A percentile compares a stretch with the other conserved stretches of the same genome.
phyloP scores from a whole-genome alignment of 805 yeast genomes.

The Hanseniaspora nectarophila region DNA sequence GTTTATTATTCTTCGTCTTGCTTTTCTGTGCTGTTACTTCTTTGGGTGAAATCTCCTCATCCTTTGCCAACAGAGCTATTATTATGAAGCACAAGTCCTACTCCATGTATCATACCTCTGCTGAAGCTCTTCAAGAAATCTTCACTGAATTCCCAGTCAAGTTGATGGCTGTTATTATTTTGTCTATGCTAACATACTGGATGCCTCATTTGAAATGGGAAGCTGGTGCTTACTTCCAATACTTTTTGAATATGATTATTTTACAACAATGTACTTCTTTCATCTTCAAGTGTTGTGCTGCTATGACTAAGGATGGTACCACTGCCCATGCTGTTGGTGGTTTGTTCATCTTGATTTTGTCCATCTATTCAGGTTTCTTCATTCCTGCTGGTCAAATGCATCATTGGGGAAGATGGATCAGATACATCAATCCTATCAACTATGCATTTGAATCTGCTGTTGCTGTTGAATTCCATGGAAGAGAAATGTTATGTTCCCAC shows the following conservation, averaged over 20 bases:
- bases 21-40: constrained; percentile 51
- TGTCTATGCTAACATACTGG: constrained; percentile 41
- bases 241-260: constrained; percentile 34
- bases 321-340: constrained; percentile 49
- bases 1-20: constrained; percentile 48
- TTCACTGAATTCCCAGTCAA: constrained; percentile 48
- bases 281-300: constrained; percentile 43
- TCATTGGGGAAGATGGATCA: constrained; percentile 53
- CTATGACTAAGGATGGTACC: constrained; percentile 41
- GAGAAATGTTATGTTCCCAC: constrained; percentile 39
- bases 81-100: constrained; percentile 53
- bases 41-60: constrained; percentile 47
- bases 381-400: constrained; percentile 36
- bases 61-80: constrained; percentile 51
- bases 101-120: constrained; percentile 53
- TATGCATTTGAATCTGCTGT: constrained; percentile 44
- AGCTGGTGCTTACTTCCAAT: constrained; percentile 46
- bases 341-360: constrained; percentile 42
- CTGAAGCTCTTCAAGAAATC: constrained; percentile 48
- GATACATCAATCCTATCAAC: constrained; percentile 38
- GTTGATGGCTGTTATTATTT: constrained; percentile 37
- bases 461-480: constrained; percentile 44
- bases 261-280: constrained; percentile 43
- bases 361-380: constrained; percentile 48
- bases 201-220: constrained; percentile 40